Evolutionary conservation across 2,329 filamentous ascomycete species (phyloP).

Genomic region (Apiospora kogelbergensis): DNA sequence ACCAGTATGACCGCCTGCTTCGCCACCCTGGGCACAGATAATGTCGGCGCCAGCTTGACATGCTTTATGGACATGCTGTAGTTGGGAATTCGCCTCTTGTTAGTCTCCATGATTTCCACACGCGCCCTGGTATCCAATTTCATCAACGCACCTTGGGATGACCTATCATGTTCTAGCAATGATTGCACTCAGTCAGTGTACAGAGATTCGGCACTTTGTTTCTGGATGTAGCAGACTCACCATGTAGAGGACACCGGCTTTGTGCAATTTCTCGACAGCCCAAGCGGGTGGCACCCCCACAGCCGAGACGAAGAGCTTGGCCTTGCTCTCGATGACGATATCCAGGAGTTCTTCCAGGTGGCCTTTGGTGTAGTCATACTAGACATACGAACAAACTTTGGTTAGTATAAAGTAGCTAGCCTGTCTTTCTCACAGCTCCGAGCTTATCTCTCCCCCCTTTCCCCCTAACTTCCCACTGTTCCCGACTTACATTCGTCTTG

Average conservation of each 20-base stretch:
- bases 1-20: slow-evolving; percentile 91
- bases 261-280: slow-evolving; percentile 39
- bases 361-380: slow-evolving; percentile 33
- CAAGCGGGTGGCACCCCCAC: slow-evolving; percentile 31
- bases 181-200: not conserved
- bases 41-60: slow-evolving; percentile 70
- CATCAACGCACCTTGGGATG: slow-evolving; percentile 98
- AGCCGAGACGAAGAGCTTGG: slow-evolving; percentile 34
- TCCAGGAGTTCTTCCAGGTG: slow-evolving; percentile 30
- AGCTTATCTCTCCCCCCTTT: not conserved
- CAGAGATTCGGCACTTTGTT: too few relatives aligned
- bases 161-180: slow-evolving; percentile 80
- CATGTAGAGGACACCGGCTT: slow-evolving; percentile 86
- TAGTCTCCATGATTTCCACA: slow-evolving; percentile 59
- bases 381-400: not conserved
- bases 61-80: slow-evolving; percentile 16
- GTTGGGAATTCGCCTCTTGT: too few relatives aligned
- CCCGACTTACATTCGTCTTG: slow-evolving; percentile 26
- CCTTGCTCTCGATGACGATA: slow-evolving; percentile 32
- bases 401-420: not conserved
- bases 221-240: not conserved
- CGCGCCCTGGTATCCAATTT: too few relatives aligned
- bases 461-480: not conserved
- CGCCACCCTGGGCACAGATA: slow-evolving; percentile 86
- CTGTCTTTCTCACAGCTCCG: slow-evolving; percentile 34